Percentiles rank a stretch among this genome's conserved stretches.
phyloP scores from a whole-genome alignment of 2,329 filamentous ascomycete species.

The Calonectria naviculata region DNA sequence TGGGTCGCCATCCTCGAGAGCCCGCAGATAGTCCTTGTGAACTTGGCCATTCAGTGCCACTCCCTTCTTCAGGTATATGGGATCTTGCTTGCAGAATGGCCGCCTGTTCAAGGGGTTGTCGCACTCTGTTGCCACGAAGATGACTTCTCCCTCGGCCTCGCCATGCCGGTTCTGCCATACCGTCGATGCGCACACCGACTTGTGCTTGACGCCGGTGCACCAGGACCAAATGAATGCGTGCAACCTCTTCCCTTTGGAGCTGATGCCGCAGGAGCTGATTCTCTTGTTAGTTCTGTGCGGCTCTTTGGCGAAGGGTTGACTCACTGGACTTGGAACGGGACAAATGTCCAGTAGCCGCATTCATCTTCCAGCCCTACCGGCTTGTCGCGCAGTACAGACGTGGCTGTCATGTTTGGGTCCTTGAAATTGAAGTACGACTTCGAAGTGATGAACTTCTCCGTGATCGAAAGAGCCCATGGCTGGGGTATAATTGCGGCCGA shows the following conservation, averaged over 20 bases:
- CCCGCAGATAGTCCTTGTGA: neutral
- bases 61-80: conserved; percentile 1
- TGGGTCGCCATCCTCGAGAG: neutral
- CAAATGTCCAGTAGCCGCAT: conserved; percentile 16
- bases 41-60: neutral
- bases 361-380: neutral
- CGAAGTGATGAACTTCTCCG: neutral
- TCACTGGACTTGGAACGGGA: conserved; percentile 3
- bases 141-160: neutral
- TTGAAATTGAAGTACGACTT: neutral
- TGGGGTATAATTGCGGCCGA: neutral
- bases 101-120: neutral
- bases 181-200: neutral
- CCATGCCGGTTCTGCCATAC: neutral
- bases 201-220: neutral
- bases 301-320: neutral
- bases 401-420: neutral
- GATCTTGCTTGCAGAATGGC: conserved; percentile 16
- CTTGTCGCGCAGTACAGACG: neutral
- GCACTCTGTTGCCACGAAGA: conserved; percentile 16
- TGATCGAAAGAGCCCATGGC: neutral
- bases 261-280: neutral
- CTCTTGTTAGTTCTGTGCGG: neutral
- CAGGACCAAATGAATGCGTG: neutral
- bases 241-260: neutral